Evolutionary conservation across 257 asterid species (phyloP), one percentile per base, ranked within the genome.

Genomic region (Catharanthus roseus): DNA sequence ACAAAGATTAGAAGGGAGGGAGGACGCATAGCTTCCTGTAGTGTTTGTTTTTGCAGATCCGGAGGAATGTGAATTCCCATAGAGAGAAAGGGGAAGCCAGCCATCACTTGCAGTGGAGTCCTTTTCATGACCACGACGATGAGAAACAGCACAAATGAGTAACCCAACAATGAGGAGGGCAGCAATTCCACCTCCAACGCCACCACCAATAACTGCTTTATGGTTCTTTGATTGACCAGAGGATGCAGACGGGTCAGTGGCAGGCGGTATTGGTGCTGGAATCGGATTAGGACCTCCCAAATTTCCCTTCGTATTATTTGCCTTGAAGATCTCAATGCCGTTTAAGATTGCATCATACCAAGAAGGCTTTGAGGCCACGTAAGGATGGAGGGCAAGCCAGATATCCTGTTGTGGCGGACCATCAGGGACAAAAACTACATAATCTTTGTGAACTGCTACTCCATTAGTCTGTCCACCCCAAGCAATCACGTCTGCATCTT

Each of bases 231-330:
- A 77, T 33, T 54, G 36, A 49, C 87, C 76, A 21, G 85, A 72
- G 2, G 80, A 55, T 38, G 26, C 4, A 24, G 74, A 55, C 44
- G 71, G 15, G 8, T 77, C 95, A 26, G 75, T 70, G 28, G 31
- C 39, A 11, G 72, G 71, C 42, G 82, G 78, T 3, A 38, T 38
- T n/a, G 86, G 86, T 54, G 79, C 85, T 16, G 95, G 97, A 29
- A 77, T 64, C 3, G 98, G 98, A 72, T 88, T 92, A n/a, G 82
- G 85, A 34, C 98, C 98, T 0, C 95, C 98, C 73, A 92, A 93
- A 84, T 83, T 90, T 36, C 90, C 89, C 7, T 58, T 39, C 15
- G 82, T 57, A 69, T 86, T 88, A 50, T 28, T 92, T 36, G 90
- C 34, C 75, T 92, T 92, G 79, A 88, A 92, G 58, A 92, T 87